Evolutionary conservation across 2,329 filamentous ascomycete species (phyloP), one percentile per base, ranked within the genome.

Genomic region (Lachnum nothofagi): DNA sequence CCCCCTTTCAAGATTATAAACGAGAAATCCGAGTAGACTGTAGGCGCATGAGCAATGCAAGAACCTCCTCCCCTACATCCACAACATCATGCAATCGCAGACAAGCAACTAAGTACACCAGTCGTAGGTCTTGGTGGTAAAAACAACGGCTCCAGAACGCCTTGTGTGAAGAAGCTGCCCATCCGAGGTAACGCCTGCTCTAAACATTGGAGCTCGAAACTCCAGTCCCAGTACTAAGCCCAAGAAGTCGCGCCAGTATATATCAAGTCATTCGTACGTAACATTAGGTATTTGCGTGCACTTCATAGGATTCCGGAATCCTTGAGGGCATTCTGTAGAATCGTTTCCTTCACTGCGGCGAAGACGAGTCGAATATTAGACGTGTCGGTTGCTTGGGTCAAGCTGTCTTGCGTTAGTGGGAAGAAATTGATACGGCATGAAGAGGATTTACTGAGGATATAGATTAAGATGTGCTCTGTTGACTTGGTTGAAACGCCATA

Each of bases 401-500:
- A 80, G 70, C 91, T 97, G 61, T 16, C 19, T 43, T n/a, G 31
- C 12, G 49, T 62, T 51, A 63, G 54, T 57, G 39, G 9, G 20
- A 22, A 34, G n/a, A 9, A 33, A 46, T 19, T 19, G 34, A 12
- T 16, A 12, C 4, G 40, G 6, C 23, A 31, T 37, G 35, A 5
- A 27, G 14, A 46, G 17, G 22, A 79, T 89, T 72, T 80, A 95
- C 93, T 98, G 93, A 66, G 93, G 93, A 68, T 97, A 98, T 46
- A 98, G 76, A 65, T 97, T 97, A 38, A 98, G 76, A 69, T 97
- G 91, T 42, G 91, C 91, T 51, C 93, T 78, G 66, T 98, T 98
- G 56, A 98, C 93, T 71, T 98, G 93, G 63, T 97, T 98, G 69
- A 98, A 98, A 63, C 93, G 83, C 93, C 93, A 98, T 7, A 98